Base-by-base conservation (phyloP, 2,329 filamentous ascomycete genomes). In the Aspergillus floridensis region DNA sequence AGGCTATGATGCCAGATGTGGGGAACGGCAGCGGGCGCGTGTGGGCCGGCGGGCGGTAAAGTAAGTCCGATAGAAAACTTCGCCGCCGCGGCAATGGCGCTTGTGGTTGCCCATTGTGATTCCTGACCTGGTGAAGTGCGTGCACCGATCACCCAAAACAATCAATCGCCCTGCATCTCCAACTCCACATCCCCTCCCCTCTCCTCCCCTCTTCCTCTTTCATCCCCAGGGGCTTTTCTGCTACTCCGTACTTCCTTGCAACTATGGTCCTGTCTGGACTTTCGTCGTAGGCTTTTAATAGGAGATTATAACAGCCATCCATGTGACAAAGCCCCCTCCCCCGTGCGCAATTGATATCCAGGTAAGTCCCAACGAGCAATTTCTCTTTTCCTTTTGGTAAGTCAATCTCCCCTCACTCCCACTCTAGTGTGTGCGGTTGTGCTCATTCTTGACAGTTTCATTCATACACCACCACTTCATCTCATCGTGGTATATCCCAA, bases 51-150 rank as follows among this genome's bases (percentile, higher is more conserved):
- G 26, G 19, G 21, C 51, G 50, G 48, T 41, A 48, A 31, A 51
- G 51, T 57, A 49, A 48, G 58, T 48, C 58, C 44, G 35, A 57
- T 62, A 38, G 59, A 67, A 63, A 63, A 59, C 60, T 57, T 61
- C 41, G 66, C 66, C 63, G 56, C 57, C 35, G 67, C 66, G 65
- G 56, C 57, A 65, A 60, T 53, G 32, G 66, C 67, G 64, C 59
- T 58, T 67, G 62, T 62, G 54, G 59, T 64, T 62, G 63, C 60
- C 59, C 32, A 29, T 29, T 55, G 53, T 57, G 53, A 60, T 47
- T 29, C 31, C 54, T 29, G 29, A 21, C 47, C 24, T 32, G 26
- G 32, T 12, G 32, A 35, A 19, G 16, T 0, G 26, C 41, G 38
- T 57, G 55, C 57, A 51, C 56, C 55, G 41, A 58, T 56, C 59